Evolutionary conservation across 1,139 yeast genomes (phyloP).

Genomic region (Torulaspora pretoriensis): DNA sequence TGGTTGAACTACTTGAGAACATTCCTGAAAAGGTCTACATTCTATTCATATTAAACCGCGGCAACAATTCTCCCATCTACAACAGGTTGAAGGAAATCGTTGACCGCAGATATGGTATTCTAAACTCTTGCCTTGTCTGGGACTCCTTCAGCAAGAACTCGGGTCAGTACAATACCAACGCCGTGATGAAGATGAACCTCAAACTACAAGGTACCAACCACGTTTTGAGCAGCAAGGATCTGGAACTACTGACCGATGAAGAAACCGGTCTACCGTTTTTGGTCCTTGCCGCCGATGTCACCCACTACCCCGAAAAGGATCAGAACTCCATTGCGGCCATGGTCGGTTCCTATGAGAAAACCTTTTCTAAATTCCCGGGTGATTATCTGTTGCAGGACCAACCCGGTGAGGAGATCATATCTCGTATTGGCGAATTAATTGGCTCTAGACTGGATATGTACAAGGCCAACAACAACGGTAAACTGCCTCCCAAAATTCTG

Average conservation of each 20-base stretch:
- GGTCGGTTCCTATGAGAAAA: constrained; percentile 22
- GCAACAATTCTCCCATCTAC: constrained; percentile 15
- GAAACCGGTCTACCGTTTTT: constrained; percentile 20
- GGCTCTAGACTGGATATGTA: constrained; percentile 18
- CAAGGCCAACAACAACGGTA: constrained; percentile 19
- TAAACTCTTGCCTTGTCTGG: constrained; percentile 24
- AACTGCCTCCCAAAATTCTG: constrained; percentile 23
- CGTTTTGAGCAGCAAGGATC: constrained; percentile 12
- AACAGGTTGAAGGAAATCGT: constrained; percentile 23
- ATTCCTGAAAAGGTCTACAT: constrained; percentile 21
- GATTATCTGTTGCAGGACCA: constrained; percentile 19
- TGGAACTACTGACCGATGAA: constrained; percentile 17
- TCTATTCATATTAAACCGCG: constrained; percentile 16
- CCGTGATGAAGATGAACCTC: constrained; percentile 26
- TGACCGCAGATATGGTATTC: constrained; percentile 21
- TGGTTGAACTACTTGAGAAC: constrained; percentile 13
- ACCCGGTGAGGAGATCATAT: constrained; percentile 24
- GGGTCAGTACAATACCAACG: constrained; percentile 20
- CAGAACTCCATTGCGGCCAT: constrained; percentile 24
- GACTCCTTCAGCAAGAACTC: constrained; percentile 21
- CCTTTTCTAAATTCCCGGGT: constrained; percentile 26
- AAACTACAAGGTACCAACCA: constrained; percentile 23
- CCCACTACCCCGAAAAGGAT: constrained; percentile 26
- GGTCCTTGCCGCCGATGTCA: constrained; percentile 26
- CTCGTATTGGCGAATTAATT: constrained; percentile 18